Evolutionary conservation across 1,284 basidiomycete species (phyloP).

Genomic region (Violaceomyces palustris): DNA sequence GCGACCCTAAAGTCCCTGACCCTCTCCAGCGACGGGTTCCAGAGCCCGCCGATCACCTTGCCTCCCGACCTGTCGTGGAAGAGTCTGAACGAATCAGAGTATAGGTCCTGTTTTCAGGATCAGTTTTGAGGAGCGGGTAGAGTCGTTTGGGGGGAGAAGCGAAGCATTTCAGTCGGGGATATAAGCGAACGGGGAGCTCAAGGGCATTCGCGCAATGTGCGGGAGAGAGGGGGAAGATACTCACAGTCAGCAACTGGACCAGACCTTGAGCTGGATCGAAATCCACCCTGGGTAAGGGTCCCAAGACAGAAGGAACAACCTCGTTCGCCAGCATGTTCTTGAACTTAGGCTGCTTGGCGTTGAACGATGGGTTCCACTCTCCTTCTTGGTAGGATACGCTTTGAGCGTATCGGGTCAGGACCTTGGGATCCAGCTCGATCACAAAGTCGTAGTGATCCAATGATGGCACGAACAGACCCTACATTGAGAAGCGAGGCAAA

Average conservation of each 20-base stretch:
- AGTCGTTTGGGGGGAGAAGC: neutral
- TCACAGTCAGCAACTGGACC: slow-evolving; percentile 56
- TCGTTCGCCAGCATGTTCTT: slow-evolving; percentile 26
- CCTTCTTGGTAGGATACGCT: no score
- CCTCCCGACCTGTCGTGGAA: slow-evolving; percentile 85
- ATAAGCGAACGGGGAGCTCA: no score
- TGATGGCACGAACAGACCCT: no score
- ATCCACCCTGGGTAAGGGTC: slow-evolving; percentile 22
- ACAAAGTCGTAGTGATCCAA: slow-evolving; percentile 79
- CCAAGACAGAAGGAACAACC: slow-evolving; percentile 35
- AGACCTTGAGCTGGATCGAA: slow-evolving; percentile 76
- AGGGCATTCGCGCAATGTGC: no score
- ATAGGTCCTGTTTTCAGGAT: slow-evolving; percentile 60
- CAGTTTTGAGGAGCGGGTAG: neutral
- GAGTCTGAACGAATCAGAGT: slow-evolving; percentile 71
- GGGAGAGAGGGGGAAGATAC: neutral
- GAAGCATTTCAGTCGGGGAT: no score
- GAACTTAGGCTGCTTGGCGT: neutral
- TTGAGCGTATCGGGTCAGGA: slow-evolving; percentile 67
- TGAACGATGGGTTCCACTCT: slow-evolving; percentile 2
- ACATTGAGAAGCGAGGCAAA: no score
- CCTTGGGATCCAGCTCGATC: slow-evolving; percentile 65
- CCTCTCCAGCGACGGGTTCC: slow-evolving; percentile 65
- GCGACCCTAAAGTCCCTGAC: slow-evolving; percentile 71
- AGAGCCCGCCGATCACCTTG: slow-evolving; percentile 69